These are phyloP conservation scores for Candida ortonii DNA, from an alignment of 805 yeast species.

Conservation along the genomic window DNA sequence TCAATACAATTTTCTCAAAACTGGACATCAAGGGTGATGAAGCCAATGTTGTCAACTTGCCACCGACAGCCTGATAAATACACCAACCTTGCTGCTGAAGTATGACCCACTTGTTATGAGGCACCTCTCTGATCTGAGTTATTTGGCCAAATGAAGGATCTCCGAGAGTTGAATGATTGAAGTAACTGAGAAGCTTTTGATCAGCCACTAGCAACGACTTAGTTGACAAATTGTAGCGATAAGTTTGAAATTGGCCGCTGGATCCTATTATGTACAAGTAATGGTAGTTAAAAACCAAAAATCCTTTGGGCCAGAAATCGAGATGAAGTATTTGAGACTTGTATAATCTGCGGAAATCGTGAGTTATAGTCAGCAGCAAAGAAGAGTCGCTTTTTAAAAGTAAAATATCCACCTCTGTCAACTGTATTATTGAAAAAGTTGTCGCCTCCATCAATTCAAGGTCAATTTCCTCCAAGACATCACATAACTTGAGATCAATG, in stretches of 20 bases:
- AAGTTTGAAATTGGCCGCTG: slow-evolving; percentile 19
- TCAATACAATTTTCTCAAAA: slow-evolving; percentile 14
- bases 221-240: slow-evolving; percentile 13
- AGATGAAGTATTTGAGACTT: slow-evolving; percentile 12
- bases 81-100: slow-evolving; percentile 33
- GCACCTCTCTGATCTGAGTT: slow-evolving; percentile 11
- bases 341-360: slow-evolving; percentile 5
- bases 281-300: slow-evolving; percentile 18
- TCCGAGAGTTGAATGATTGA: slow-evolving; percentile 15
- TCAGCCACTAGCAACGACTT: slow-evolving; percentile 11
- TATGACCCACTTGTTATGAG: slow-evolving; percentile 19
- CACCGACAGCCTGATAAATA: slow-evolving; percentile 19
- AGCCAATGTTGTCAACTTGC: slow-evolving; percentile 15
- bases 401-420: slow-evolving; percentile 4
- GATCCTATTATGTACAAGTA: slow-evolving; percentile 21
- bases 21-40: slow-evolving; percentile 26
- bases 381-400: slow-evolving; percentile 5
- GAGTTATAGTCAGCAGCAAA: slow-evolving; percentile 2
- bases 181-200: slow-evolving; percentile 7
- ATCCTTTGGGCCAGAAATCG: slow-evolving; percentile 26
- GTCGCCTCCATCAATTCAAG: neutral
- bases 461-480: slow-evolving; percentile 5
- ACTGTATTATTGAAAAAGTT: neutral
- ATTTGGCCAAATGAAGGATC: slow-evolving; percentile 23
- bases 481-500: slow-evolving; percentile 7